These are phyloP conservation scores for Dryas integrifolia DNA, from an alignment of 331 rosid genomes.

Conservation along the genomic window DNA sequence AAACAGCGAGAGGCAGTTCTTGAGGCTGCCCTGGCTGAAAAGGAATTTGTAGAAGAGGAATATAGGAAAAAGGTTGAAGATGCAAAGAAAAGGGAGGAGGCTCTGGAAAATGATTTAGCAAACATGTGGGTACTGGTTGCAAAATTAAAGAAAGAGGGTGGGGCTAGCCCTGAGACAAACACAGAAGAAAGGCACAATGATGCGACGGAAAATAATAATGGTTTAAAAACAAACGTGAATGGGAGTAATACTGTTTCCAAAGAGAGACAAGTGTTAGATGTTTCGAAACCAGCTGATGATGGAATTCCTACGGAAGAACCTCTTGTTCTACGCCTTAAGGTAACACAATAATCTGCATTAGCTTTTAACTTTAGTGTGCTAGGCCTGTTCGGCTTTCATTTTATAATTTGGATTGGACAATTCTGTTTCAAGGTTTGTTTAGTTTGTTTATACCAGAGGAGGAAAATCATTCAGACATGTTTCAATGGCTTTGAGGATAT, in stretches of 20 bases:
- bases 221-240: slow-evolving; percentile 33
- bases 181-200: slow-evolving; percentile 47
- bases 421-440: slow-evolving; percentile 5
- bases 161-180: slow-evolving; percentile 57
- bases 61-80: slow-evolving; percentile 78
- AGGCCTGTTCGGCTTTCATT: not conserved
- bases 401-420: not conserved
- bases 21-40: slow-evolving; percentile 90
- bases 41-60: slow-evolving; percentile 80
- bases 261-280: slow-evolving; percentile 51
- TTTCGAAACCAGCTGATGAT: slow-evolving; percentile 50
- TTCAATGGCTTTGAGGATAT: not conserved
- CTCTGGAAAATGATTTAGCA: slow-evolving; percentile 95
- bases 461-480: not conserved
- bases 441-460: not conserved
- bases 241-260: slow-evolving; percentile 34
- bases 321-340: slow-evolving; percentile 93
- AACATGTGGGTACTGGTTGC: slow-evolving; percentile 99
- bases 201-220: slow-evolving; percentile 40
- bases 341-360: slow-evolving; percentile 27
- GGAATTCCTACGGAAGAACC: slow-evolving; percentile 70
- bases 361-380: slow-evolving; percentile 2
- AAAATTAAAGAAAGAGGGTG: slow-evolving; percentile 88
- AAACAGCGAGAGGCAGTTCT: slow-evolving; percentile 91
- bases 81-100: slow-evolving; percentile 89